Conservation (phyloP, 805 yeast genomes). For the Saccharomycopsis amapae region DNA sequence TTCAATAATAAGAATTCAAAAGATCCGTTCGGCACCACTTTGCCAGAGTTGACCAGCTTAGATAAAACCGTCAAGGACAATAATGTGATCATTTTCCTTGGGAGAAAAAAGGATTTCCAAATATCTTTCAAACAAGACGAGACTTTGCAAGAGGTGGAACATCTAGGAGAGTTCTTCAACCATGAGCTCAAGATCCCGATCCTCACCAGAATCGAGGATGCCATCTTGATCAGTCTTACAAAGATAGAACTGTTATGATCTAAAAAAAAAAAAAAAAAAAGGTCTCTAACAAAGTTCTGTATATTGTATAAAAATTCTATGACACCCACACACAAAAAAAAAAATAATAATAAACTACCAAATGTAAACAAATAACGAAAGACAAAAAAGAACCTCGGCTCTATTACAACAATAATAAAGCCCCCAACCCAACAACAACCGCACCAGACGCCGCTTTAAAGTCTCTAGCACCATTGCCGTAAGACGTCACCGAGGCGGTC, state of each 20-base stretch:
- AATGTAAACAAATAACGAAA: not conserved
- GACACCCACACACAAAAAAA: too few relatives aligned
- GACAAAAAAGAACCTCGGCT: not conserved
- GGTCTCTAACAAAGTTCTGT: too few relatives aligned
- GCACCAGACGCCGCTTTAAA: not conserved
- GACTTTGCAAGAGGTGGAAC: slow-evolving; percentile 44
- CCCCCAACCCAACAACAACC: not conserved
- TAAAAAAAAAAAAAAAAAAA: too few relatives aligned
- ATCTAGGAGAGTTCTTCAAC: slow-evolving; percentile 51
- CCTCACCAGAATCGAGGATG: slow-evolving; percentile 65
- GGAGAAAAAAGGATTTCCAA: slow-evolving; percentile 54
- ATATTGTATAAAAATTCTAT: too few relatives aligned
- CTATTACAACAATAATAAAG: not conserved
- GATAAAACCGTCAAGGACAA: slow-evolving; percentile 22
- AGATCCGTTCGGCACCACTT: slow-evolving; percentile 24
- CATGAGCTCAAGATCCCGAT: slow-evolving; percentile 52
- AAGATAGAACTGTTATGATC: slow-evolving; percentile 20
- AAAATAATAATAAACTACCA: not conserved
- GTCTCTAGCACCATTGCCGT: not conserved
- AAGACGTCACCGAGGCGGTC: not conserved
- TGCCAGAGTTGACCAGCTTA: slow-evolving; percentile 26
- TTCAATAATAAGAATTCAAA: slow-evolving; percentile 31
- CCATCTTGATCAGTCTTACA: slow-evolving; percentile 51
- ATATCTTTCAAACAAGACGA: slow-evolving; percentile 46
- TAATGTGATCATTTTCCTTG: slow-evolving; percentile 47